Conservation (phyloP, 2,329 filamentous ascomycete species). For the Arthrobotrys pseudoclavata region DNA sequence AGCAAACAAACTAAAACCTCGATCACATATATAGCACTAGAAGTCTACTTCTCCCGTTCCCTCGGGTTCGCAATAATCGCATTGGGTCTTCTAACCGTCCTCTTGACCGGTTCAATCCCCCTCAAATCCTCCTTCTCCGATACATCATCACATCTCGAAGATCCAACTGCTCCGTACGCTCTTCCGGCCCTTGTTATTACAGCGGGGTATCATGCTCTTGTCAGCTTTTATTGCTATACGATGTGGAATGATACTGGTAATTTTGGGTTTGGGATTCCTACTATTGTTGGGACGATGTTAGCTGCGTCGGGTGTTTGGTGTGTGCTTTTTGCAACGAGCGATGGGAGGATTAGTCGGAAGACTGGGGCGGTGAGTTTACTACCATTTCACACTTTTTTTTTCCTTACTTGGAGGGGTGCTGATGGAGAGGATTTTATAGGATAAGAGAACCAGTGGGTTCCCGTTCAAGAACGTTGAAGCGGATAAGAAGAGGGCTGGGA, state of each 20-base stretch:
- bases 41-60: conserved; percentile 80
- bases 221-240: conserved; percentile 77
- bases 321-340: conserved; percentile 67
- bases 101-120: conserved; percentile 79
- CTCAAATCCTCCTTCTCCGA: conserved; percentile 67
- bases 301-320: conserved; percentile 76
- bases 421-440: conserved; percentile 63
- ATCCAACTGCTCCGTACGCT: conserved; percentile 74
- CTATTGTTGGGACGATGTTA: conserved; percentile 72
- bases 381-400: background rate
- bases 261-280: conserved; percentile 74
- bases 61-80: conserved; percentile 77
- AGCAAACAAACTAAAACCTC: background rate
- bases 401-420: background rate
- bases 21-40: conserved; percentile 68
- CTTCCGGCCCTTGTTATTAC: conserved; percentile 77
- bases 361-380: conserved; percentile 62
- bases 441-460: conserved; percentile 76
- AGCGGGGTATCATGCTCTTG: conserved; percentile 74
- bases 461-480: conserved; percentile 75
- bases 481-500: conserved; percentile 69
- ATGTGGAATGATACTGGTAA: conserved; percentile 74
- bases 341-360: conserved; percentile 72
- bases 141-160: conserved; percentile 66
- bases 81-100: conserved; percentile 75